Conservation (phyloP, 1,284 basidiomycete species). For the Neonothopanus nambi region DNA sequence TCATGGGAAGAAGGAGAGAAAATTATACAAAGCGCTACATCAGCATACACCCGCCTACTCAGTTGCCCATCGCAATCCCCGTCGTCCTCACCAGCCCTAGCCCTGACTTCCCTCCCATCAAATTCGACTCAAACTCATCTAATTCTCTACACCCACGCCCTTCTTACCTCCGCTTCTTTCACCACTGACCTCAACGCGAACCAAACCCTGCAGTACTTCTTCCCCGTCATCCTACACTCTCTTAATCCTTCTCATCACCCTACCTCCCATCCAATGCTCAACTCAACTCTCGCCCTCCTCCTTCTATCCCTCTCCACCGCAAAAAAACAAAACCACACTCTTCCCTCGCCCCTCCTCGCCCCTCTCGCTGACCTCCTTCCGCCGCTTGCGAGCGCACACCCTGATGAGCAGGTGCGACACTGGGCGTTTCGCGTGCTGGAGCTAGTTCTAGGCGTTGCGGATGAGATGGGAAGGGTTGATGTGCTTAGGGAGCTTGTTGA, state of each 20-base stretch:
- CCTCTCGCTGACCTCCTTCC: conserved; percentile 11
- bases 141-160: conserved; percentile 5
- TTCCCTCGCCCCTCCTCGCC: background rate
- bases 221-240: background rate
- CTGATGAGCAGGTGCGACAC: conserved; percentile 11
- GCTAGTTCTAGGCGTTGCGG: background rate
- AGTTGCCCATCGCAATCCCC: too few species aligned
- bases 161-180: background rate
- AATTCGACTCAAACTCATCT: background rate
- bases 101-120: background rate
- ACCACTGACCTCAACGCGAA: too few species aligned
- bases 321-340: background rate
- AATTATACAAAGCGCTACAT: background rate
- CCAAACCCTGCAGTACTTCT: background rate
- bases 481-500: conserved; percentile 5
- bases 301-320: background rate
- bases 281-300: background rate
- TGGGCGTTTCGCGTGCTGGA: conserved; percentile 8
- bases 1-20: background rate
- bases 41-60: background rate
- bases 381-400: conserved; percentile 5
- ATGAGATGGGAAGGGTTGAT: background rate
- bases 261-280: too few species aligned
- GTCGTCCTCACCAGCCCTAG: background rate
- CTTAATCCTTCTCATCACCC: too few species aligned